Evolutionary conservation across 345 rosid genomes (phyloP), one percentile per base, ranked within the genome.

Genomic region (Melaleuca quinquenervia): DNA sequence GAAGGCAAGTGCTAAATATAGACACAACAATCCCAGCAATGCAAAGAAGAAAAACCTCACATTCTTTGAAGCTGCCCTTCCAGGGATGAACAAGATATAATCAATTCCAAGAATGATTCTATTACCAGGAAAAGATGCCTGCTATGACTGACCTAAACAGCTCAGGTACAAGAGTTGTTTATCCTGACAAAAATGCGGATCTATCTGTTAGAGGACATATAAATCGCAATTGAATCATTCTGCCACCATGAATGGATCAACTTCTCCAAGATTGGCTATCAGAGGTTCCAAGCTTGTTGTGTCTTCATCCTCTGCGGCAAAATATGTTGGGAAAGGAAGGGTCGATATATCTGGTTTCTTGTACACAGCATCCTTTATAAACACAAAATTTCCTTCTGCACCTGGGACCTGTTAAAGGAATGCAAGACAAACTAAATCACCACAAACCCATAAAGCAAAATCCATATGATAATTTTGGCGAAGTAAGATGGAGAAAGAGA

Each of bases 241-340:
- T 60, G 93, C 97, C 86, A 92, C 83, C 98, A 96, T 93, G 85
- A 91, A 98, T 12, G 99, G 99, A 90, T 98, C 99, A 4, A 89
- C 90, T 24, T 94, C 98, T 84, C 99, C 99, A 49, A 94, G 94
- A 88, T 98, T 95, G 32, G 98, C 99, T 10, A 92, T 89, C 58
- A 94, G 49, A 18, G 96, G 95, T 89, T 88, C 92, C 85, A 93
- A 50, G 58, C 88, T 89, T 27, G 89, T 60, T 50, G 85, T 44
- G 27, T 93, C 96, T 84, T 93, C 95, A 82, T 91, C 99, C 86
- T 94, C 98, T 32, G 90, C 84, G 0, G 90, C 90, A 58, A 95
- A 90, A 90, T 91, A 93, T 14, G 99, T 94, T 76, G 99, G 99
- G 91, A 98, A 98, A 32, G 99, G 99, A 88, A 96, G 98, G 84